A percentile compares a stretch with the other conserved stretches of the same genome.
These are phyloP conservation scores for Thalia dealbata DNA, from an alignment of 176 grass and related monocot genomes.

Conservation along the genomic window DNA sequence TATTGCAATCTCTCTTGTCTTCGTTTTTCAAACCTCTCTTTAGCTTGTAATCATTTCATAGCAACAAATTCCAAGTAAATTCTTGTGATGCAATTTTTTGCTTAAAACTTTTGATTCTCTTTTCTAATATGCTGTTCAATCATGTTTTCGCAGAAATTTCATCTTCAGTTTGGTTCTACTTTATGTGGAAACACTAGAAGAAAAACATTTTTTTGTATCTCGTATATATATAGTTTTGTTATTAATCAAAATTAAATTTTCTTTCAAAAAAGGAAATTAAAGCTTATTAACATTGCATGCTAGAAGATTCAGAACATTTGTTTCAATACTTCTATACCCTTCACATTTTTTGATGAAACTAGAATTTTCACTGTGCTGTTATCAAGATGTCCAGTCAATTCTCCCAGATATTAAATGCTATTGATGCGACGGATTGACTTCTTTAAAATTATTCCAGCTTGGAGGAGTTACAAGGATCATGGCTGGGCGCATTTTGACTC, in stretches of 20 bases:
- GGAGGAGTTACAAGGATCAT: conserved; percentile 19
- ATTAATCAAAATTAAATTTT: not conserved
- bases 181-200: not conserved
- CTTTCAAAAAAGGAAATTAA: too few species aligned
- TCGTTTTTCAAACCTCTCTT: not conserved
- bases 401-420: not conserved
- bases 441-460: not conserved
- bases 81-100: not conserved
- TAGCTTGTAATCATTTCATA: not conserved
- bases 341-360: not conserved
- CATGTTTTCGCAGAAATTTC: not conserved
- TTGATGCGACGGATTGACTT: not conserved
- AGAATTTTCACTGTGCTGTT: not conserved
- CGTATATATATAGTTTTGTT: too few species aligned
- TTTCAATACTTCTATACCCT: not conserved
- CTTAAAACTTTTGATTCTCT: not conserved
- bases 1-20: not conserved
- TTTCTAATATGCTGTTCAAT: not conserved
- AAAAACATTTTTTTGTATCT: not conserved
- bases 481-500: conserved; percentile 61
- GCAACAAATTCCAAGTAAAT: not conserved
- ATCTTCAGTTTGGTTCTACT: not conserved
- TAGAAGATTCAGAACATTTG: not conserved
- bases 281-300: too few species aligned
- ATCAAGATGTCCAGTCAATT: not conserved